These are phyloP conservation scores for Typha latifolia DNA, from an alignment of 176 grass and related monocot genomes.

Conservation along the genomic window DNA sequence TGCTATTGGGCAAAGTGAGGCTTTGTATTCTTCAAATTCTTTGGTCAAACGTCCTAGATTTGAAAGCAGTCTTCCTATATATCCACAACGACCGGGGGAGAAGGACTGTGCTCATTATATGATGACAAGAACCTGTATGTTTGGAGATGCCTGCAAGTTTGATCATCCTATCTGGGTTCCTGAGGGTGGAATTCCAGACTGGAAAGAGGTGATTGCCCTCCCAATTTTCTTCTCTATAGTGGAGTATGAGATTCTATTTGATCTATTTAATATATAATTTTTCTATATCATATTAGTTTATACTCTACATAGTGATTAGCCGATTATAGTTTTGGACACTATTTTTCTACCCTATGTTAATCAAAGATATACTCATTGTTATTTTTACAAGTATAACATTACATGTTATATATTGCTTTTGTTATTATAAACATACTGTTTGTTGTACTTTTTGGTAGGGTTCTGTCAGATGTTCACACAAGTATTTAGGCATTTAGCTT, in stretches of 20 bases:
- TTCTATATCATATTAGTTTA: neutral
- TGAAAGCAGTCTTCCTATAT: conserved; percentile 84
- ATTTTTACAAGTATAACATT: no score
- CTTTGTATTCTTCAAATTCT: conserved; percentile 78
- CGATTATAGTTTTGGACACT: neutral
- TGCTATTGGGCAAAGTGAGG: conserved; percentile 55
- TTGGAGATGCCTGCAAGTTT: conserved; percentile 75
- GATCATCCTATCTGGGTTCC: conserved; percentile 98
- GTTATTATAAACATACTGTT: no score
- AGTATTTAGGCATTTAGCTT: no score
- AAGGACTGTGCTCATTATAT: conserved; percentile 96
- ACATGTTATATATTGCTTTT: no score
- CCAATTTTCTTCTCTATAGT: conserved; percentile 31
- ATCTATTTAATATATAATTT: conserved; percentile 19
- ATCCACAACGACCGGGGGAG: conserved; percentile 65
- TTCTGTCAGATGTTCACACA: no score
- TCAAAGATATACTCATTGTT: neutral
- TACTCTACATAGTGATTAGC: neutral
- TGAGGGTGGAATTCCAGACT: conserved; percentile 74
- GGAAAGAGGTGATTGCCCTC: conserved; percentile 95
- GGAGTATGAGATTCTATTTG: conserved; percentile 21
- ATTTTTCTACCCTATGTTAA: neutral
- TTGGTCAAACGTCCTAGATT: conserved; percentile 84
- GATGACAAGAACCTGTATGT: conserved; percentile 82
- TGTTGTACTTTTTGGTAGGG: no score